Conservation (phyloP, 73 alveolate genomes). For the Paramecium sonneborni region DNA sequence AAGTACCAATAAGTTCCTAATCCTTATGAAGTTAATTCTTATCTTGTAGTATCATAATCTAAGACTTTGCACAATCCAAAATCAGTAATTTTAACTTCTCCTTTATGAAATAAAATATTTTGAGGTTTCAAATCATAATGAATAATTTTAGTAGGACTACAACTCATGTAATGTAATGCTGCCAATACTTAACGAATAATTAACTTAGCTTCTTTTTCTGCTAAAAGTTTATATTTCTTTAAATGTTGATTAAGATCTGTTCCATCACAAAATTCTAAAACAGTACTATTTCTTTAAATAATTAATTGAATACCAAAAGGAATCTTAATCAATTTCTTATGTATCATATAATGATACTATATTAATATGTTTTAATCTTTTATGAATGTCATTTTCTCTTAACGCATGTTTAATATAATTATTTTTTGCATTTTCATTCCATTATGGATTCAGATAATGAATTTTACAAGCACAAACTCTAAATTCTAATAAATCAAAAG, state of each 20-base stretch:
- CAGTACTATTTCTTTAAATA: constrained; percentile 73
- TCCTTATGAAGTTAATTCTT: constrained; percentile 98
- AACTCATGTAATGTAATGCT: constrained; percentile 93
- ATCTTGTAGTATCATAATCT: constrained; percentile 85
- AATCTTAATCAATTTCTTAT: constrained; percentile 94
- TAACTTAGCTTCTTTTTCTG: constrained; percentile 98
- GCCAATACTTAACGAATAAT: constrained; percentile 92
- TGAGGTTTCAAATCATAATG: constrained; percentile 99
- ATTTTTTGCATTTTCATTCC: constrained; percentile 94
- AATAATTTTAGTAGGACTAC: constrained; percentile 78
- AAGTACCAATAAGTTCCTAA: constrained; percentile 99
- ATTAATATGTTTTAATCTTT: constrained; percentile 87
- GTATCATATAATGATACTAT: constrained; percentile 96
- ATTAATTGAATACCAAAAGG: constrained; percentile 69
- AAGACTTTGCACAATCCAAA: constrained; percentile 97
- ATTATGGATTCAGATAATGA: constrained; percentile 91
- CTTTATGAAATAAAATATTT: constrained; percentile 94
- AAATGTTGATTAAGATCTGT: constrained; percentile 89
- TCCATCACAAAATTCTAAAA: constrained; percentile 97
- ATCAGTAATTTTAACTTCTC: constrained; percentile 98
- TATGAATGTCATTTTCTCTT: constrained; percentile 96
- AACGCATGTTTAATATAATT: constrained; percentile 97
- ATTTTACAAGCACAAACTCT: constrained; percentile 93
- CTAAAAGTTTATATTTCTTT: constrained; percentile 55
- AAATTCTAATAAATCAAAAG: constrained; percentile 93